These are phyloP conservation scores for Paspalum vaginatum DNA, from an alignment of 176 grass and related monocot genomes.

Conservation along the genomic window DNA sequence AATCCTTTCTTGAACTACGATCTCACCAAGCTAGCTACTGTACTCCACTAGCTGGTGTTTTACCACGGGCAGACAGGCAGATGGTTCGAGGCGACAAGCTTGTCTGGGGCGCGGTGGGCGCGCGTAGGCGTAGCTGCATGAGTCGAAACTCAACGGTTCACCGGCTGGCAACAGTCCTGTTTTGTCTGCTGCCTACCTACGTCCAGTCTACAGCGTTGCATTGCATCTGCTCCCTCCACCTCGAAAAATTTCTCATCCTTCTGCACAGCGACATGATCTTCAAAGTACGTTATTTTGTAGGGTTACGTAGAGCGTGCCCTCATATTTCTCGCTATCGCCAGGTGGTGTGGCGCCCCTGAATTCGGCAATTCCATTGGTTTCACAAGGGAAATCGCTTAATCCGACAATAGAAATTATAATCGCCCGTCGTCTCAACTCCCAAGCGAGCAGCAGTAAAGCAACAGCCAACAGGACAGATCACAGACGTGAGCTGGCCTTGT, in stretches of 20 bases:
- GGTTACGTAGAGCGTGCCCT: too few relatives aligned
- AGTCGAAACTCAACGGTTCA: slow-evolving; percentile 1
- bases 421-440: neutral
- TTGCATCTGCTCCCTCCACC: too few relatives aligned
- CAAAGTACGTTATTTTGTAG: too few relatives aligned
- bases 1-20: neutral
- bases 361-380: too few relatives aligned
- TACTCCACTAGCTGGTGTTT: neutral
- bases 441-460: neutral
- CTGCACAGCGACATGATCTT: too few relatives aligned
- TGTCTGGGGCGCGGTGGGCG: too few relatives aligned
- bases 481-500: neutral
- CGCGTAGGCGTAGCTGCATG: neutral
- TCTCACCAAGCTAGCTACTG: neutral
- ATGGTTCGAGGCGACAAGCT: neutral
- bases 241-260: too few relatives aligned
- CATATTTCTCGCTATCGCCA: too few relatives aligned
- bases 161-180: neutral
- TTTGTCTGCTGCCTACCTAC: neutral
- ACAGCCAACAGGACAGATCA: neutral
- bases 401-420: too few relatives aligned
- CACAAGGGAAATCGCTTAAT: too few relatives aligned
- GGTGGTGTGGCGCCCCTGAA: too few relatives aligned
- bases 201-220: neutral
- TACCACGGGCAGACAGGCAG: neutral